Evolutionary conservation across 2,329 filamentous ascomycete genomes (phyloP).

Genomic region (Sclerotinia spermophila): DNA sequence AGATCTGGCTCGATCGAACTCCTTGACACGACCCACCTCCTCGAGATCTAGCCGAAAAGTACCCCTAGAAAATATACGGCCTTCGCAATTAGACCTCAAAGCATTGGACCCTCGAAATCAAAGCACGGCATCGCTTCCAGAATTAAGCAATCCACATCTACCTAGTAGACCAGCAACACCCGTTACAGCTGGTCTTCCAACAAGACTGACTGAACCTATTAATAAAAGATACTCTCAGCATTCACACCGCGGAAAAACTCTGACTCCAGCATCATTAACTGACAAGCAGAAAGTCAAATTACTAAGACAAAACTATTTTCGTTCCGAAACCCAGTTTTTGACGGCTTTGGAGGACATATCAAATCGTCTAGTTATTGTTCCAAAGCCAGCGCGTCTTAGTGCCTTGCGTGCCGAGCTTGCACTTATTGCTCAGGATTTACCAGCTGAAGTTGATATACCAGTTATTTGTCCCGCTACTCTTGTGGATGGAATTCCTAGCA

Average conservation of each 20-base stretch:
- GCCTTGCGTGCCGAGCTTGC: conserved; percentile 77
- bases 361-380: conserved; percentile 76
- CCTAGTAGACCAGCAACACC: conserved; percentile 55
- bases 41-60: conserved; percentile 28
- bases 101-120: conserved; percentile 53
- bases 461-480: conserved; percentile 75
- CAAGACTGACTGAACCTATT: conserved; percentile 46
- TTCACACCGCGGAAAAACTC: conserved; percentile 51
- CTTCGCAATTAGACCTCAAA: conserved; percentile 33
- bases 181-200: conserved; percentile 50
- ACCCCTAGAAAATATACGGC: conserved; percentile 29
- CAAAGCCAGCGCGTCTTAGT: conserved; percentile 76
- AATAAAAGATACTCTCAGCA: conserved; percentile 51
- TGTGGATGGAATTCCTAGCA: conserved; percentile 67
- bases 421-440: conserved; percentile 74
- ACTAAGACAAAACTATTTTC: conserved; percentile 77
- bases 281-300: conserved; percentile 65
- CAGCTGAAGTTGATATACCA: conserved; percentile 79
- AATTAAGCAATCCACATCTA: conserved; percentile 51
- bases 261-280: conserved; percentile 60
- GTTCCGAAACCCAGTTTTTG: conserved; percentile 75
- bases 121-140: conserved; percentile 66
- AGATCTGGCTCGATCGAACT: conserved; percentile 28
- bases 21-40: conserved; percentile 29
- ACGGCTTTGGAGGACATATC: conserved; percentile 80